Evolutionary conservation across 1,284 basidiomycete genomes (phyloP).

Genomic region (Testicularia cyperi): DNA sequence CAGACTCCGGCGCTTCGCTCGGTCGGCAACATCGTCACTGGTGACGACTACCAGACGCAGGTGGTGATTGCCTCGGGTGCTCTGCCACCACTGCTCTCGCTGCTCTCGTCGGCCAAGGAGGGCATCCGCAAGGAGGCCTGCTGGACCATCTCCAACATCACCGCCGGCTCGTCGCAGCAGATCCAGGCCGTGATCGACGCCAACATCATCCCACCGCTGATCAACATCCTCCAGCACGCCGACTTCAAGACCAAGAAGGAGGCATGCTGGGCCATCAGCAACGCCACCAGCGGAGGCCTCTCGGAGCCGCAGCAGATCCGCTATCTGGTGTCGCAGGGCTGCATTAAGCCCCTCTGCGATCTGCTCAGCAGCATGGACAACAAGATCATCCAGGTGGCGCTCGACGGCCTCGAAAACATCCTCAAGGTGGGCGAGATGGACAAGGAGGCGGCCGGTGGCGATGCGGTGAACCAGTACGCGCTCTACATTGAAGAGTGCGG

Average conservation of each 20-base stretch:
- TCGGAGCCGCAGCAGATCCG: constrained; percentile 97
- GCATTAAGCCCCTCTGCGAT: constrained; percentile 98
- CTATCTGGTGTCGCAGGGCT: constrained; percentile 95
- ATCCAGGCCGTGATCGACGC: constrained; percentile 78
- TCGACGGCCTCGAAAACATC: constrained; percentile 98
- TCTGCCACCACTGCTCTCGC: constrained; percentile 83
- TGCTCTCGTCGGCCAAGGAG: constrained; percentile 93
- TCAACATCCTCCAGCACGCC: constrained; percentile 95
- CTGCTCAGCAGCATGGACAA: constrained; percentile 97
- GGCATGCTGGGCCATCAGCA: constrained; percentile 99
- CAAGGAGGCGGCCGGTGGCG: constrained; percentile 78
- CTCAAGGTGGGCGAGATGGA: constrained; percentile 97
- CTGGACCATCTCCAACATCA: constrained; percentile 99
- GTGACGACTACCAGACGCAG: constrained; percentile 97
- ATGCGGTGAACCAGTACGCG: constrained; percentile 88
- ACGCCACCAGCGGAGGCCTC: constrained; percentile 95
- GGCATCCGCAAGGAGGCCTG: constrained; percentile 92
- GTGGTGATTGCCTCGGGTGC: constrained; percentile 96
- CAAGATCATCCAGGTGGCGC: constrained; percentile 97
- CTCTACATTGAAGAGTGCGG: constrained; percentile 91
- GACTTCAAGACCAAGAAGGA: constrained; percentile 99
- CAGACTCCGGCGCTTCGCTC: constrained; percentile 97
- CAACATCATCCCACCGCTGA: constrained; percentile 90
- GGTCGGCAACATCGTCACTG: constrained; percentile 97
- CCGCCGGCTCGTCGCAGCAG: constrained; percentile 91